These are phyloP conservation scores for Suhomyces terraborum DNA, from an alignment of 1,139 yeast species.

Conservation along the genomic window DNA sequence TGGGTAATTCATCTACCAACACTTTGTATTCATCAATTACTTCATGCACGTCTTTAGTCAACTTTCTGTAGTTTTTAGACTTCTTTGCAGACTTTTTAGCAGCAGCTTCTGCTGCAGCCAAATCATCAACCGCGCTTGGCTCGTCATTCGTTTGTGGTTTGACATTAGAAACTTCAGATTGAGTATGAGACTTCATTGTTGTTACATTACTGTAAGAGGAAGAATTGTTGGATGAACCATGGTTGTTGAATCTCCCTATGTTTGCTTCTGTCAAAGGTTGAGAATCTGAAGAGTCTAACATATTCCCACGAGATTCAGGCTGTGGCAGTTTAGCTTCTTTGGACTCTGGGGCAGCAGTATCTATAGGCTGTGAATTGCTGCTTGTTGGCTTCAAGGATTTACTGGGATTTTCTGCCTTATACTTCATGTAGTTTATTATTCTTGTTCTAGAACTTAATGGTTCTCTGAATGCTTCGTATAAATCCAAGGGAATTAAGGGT, in stretches of 20 bases:
- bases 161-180: slow-evolving; percentile 11
- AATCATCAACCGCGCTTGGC: slow-evolving; percentile 3
- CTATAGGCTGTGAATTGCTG: background rate
- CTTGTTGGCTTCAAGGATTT: slow-evolving; percentile 21
- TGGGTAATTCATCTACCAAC: slow-evolving; percentile 68
- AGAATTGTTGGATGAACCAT: slow-evolving; percentile 11
- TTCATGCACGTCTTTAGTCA: slow-evolving; percentile 61
- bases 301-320: slow-evolving; percentile 10
- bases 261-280: slow-evolving; percentile 38
- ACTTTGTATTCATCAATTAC: slow-evolving; percentile 72
- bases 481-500: slow-evolving; percentile 79
- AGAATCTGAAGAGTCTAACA: slow-evolving; percentile 21
- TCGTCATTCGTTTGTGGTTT: slow-evolving; percentile 9
- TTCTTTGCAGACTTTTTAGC: slow-evolving; percentile 22
- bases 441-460: slow-evolving; percentile 67
- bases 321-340: slow-evolving; percentile 1
- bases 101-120: slow-evolving; percentile 18
- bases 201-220: slow-evolving; percentile 10
- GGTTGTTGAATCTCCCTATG: slow-evolving; percentile 28
- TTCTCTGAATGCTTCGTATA: slow-evolving; percentile 77
- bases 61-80: slow-evolving; percentile 38
- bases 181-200: slow-evolving; percentile 10
- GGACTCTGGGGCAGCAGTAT: slow-evolving; percentile 1
- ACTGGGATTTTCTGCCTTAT: slow-evolving; percentile 48
- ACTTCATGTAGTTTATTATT: slow-evolving; percentile 62